Evolutionary conservation across 306 rosid species (phyloP).

Genomic region (Pyrus pyrifolia): DNA sequence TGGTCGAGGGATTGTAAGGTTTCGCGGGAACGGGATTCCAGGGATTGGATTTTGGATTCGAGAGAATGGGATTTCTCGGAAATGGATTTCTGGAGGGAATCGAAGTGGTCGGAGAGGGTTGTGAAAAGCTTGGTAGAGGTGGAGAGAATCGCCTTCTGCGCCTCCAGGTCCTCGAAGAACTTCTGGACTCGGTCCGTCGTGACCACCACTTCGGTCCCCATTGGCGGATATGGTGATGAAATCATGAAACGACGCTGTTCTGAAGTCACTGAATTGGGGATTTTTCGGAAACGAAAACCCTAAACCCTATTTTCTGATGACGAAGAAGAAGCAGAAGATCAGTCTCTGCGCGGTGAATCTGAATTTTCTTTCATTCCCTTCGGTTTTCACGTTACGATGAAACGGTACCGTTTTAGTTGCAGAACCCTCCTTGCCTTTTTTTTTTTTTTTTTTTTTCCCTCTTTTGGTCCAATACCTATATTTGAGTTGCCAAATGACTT

Average conservation of each 20-base stretch:
- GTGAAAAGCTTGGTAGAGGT: conserved; percentile 53
- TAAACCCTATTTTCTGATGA: conserved; percentile 20
- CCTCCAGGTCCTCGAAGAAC: conserved; percentile 58
- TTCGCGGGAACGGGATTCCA: conserved; percentile 33
- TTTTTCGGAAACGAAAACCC: neutral
- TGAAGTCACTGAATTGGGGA: neutral
- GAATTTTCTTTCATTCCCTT: neutral
- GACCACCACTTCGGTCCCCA: conserved; percentile 44
- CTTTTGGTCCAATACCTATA: neutral
- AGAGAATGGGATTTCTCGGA: conserved; percentile 48
- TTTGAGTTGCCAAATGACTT: neutral
- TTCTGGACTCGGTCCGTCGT: conserved; percentile 35
- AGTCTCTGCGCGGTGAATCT: neutral
- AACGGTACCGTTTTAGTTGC: too few species aligned
- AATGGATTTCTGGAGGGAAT: conserved; percentile 44
- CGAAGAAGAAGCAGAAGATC: neutral
- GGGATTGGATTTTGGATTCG: conserved; percentile 44
- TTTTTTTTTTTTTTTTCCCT: too few species aligned
- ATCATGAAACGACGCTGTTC: neutral
- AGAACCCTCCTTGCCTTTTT: neutral
- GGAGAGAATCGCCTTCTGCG: conserved; percentile 39
- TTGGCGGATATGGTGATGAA: conserved; percentile 6
- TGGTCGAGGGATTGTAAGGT: conserved; percentile 40
- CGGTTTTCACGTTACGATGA: neutral
- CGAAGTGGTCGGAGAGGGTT: conserved; percentile 41